phyloP scores from a whole-genome alignment of 192 early-diverging fungal genomes.

The Coemansia sp. region DNA sequence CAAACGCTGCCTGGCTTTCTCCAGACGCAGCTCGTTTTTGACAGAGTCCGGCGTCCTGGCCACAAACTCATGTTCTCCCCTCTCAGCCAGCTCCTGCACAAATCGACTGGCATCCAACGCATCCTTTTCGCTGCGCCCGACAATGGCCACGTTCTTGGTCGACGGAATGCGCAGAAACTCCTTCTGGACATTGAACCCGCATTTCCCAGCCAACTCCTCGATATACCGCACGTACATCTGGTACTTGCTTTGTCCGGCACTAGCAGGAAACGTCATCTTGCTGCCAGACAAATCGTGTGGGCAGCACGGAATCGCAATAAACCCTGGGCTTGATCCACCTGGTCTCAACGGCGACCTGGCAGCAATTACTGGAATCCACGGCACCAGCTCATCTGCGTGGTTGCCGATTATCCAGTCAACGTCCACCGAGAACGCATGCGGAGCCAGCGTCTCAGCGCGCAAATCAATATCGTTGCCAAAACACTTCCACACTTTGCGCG shows the following conservation, averaged over 20 bases:
- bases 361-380: constrained; percentile 82
- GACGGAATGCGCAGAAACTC: constrained; percentile 77
- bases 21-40: constrained; percentile 38
- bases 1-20: constrained; percentile 21
- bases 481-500: constrained; percentile 74
- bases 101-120: background rate
- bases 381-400: constrained; percentile 85
- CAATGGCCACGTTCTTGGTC: constrained; percentile 75
- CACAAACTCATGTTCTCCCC: constrained; percentile 24
- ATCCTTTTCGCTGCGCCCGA: constrained; percentile 54
- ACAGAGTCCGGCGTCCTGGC: constrained; percentile 43
- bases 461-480: constrained; percentile 52
- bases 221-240: constrained; percentile 68
- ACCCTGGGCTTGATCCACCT: constrained; percentile 9
- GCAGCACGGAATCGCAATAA: constrained; percentile 84
- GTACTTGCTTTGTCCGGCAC: constrained; percentile 63
- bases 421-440: constrained; percentile 18
- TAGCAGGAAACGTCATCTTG: constrained; percentile 49
- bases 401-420: constrained; percentile 82
- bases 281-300: constrained; percentile 72
- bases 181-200: constrained; percentile 62
- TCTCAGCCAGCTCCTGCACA: constrained; percentile 8
- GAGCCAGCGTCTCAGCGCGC: constrained; percentile 61
- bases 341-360: constrained; percentile 35
- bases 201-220: constrained; percentile 49